Evolutionary conservation across 306 rosid species (phyloP).

Genomic region (Ormosia emarginata): DNA sequence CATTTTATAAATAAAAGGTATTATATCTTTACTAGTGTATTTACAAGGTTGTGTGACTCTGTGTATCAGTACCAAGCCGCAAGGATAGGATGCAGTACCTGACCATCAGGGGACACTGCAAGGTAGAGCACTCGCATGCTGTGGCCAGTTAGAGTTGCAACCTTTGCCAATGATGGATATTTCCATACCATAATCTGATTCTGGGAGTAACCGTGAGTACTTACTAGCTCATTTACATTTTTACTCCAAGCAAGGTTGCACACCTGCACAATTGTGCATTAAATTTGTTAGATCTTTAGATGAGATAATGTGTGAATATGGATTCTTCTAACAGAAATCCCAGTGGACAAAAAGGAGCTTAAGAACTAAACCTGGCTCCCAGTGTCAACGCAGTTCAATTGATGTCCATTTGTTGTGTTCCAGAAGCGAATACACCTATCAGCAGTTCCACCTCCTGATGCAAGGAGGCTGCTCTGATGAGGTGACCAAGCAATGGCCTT

Average conservation of each 20-base stretch:
- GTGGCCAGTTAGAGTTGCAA: constrained; percentile 75
- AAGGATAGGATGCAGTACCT: constrained; percentile 33
- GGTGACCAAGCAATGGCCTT: constrained; percentile 99
- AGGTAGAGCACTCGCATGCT: constrained; percentile 72
- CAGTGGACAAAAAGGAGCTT: not conserved
- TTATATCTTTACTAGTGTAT: not conserved
- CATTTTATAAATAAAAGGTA: not conserved
- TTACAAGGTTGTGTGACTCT: not conserved
- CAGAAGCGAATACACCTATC: constrained; percentile 98
- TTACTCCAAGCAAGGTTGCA: constrained; percentile 99
- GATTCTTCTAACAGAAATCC: not conserved
- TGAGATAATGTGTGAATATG: not conserved
- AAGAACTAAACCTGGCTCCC: constrained; percentile 80
- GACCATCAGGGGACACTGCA: constrained; percentile 76
- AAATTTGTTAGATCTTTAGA: not conserved
- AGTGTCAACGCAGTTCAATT: constrained; percentile 78
- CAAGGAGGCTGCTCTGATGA: constrained; percentile 89
- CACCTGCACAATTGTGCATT: constrained; percentile 48
- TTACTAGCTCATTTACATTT: constrained; percentile 92
- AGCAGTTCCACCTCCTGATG: constrained; percentile 98
- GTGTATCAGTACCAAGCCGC: not conserved
- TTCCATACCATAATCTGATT: constrained; percentile 94
- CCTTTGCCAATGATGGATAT: constrained; percentile 91
- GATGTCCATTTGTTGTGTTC: constrained; percentile 97
- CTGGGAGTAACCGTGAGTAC: constrained; percentile 75